Evolutionary conservation across 805 yeast genomes (phyloP), one percentile per base, ranked within the genome.

Genomic region (Metschnikowia santaceciliae): DNA sequence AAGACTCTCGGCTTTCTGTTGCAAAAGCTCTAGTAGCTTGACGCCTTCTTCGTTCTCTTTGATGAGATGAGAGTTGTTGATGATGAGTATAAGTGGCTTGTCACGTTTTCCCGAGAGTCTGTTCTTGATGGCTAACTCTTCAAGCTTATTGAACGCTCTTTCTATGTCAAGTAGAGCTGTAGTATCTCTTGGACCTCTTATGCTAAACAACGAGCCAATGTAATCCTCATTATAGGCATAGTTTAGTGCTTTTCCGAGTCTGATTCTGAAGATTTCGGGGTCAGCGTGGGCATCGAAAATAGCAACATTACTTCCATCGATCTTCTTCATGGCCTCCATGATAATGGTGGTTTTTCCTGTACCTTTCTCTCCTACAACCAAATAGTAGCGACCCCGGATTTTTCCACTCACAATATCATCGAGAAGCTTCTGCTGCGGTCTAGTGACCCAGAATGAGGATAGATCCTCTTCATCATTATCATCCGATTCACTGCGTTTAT

Each of bases 261-360:
- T 68, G 20, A 88, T 79, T 52, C 96, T 73, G 63, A 88, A 84
- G 45, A 88, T 82, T 62, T 88, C 96, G 0, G 92, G 89, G 62
- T 88, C 96, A 0, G 91, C 84, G 60, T 88, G 94, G 1, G 94
- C 94, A 61, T 88, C 95, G 53, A 88, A 70, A 45, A 84, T 75
- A 0, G 89, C 80, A 46, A 89, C 88, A 58, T 84, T 80, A 46
- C 69, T 66, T 0, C 91, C 89, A 36, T 76, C 70, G 2, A 80
- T 81, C 56, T 83, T 79, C 52, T 81, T 77, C 74, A 88, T 80
- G 2, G 90, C 78, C 56, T 88, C 90, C 59, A 86, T 66, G 14
- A 88, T 74, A 72, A 89, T 76, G 0, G 92, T 83, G 0, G 90
- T 83, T 62, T 88, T 88, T 2, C 96, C 96, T 0, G 94, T 88